Conservation (phyloP, 1,139 yeast genomes). For the Blastobotrys apis region DNA sequence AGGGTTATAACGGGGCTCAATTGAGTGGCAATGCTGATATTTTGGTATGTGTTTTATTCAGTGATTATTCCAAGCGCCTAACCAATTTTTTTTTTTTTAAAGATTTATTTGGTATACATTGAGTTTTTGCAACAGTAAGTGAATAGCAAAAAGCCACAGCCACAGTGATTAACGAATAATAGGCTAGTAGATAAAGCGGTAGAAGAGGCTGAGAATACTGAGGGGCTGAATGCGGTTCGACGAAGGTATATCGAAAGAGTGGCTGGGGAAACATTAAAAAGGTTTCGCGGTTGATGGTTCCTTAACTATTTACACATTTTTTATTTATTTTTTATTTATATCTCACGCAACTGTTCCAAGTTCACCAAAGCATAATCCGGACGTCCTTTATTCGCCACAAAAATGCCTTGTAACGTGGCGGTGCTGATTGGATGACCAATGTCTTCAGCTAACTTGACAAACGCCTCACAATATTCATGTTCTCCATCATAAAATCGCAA, state of each 20-base stretch:
- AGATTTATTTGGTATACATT: constrained; percentile 26
- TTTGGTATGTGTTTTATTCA: constrained; percentile 9
- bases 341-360: constrained; percentile 37
- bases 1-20: constrained; percentile 11
- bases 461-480: constrained; percentile 53
- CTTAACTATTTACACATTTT: not conserved
- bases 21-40: constrained; percentile 19
- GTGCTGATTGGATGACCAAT: constrained; percentile 69
- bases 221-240: constrained; percentile 13
- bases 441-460: constrained; percentile 49
- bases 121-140: constrained; percentile 24
- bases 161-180: not conserved
- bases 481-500: constrained; percentile 77
- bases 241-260: constrained; percentile 19
- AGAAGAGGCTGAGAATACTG: constrained; percentile 16
- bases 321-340: too few relatives aligned
- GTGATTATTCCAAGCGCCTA: too few relatives aligned
- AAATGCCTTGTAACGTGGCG: constrained; percentile 92
- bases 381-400: constrained; percentile 84
- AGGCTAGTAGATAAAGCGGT: constrained; percentile 21
- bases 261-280: constrained; percentile 18
- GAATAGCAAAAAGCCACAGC: not conserved
- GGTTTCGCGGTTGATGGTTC: constrained; percentile 20
- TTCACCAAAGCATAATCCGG: constrained; percentile 73
- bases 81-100: not conserved